A percentile compares a stretch with the other conserved stretches of the same genome.
Evolutionary conservation across 2,329 filamentous ascomycete species (phyloP).

Genomic region (Plectosphaerella sp.): DNA sequence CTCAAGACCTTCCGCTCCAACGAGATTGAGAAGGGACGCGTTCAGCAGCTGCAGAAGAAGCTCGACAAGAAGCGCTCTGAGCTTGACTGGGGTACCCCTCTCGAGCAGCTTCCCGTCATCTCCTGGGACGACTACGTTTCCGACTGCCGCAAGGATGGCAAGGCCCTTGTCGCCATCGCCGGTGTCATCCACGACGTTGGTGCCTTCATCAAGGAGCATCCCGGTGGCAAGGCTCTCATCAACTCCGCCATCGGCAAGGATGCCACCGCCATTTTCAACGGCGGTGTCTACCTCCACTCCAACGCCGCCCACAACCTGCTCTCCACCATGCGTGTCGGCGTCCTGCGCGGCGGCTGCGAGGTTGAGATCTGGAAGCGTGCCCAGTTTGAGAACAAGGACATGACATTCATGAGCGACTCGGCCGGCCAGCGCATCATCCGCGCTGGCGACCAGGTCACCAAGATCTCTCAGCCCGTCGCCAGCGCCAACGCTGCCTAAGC

Average conservation of each 20-base stretch:
- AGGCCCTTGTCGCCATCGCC: slow-evolving; percentile 71
- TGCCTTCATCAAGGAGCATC: slow-evolving; percentile 83
- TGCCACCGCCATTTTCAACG: slow-evolving; percentile 87
- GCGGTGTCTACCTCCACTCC: slow-evolving; percentile 84
- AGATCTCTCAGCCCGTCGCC: slow-evolving; percentile 71
- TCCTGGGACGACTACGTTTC: slow-evolving; percentile 83
- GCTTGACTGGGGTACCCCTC: slow-evolving; percentile 81
- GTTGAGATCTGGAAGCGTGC: slow-evolving; percentile 92
- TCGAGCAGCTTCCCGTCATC: slow-evolving; percentile 81
- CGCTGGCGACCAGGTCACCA: slow-evolving; percentile 81
- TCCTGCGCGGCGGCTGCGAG: slow-evolving; percentile 81
- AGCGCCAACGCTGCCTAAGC: slow-evolving; percentile 76
- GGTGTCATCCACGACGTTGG: slow-evolving; percentile 83
- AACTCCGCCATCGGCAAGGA: slow-evolving; percentile 79
- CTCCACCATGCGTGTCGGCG: slow-evolving; percentile 82
- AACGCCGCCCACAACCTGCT: slow-evolving; percentile 87
- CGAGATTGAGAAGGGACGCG: slow-evolving; percentile 87
- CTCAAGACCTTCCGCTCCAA: slow-evolving; percentile 89
- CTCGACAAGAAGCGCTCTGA: slow-evolving; percentile 78
- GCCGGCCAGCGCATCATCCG: slow-evolving; percentile 78
- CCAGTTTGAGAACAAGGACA: slow-evolving; percentile 79
- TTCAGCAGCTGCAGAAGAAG: slow-evolving; percentile 90
- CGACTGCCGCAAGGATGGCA: slow-evolving; percentile 68
- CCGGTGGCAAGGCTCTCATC: slow-evolving; percentile 87
- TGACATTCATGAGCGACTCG: slow-evolving; percentile 74